A percentile compares a stretch with the other conserved stretches of the same genome.
phyloP scores from a whole-genome alignment of 176 grass and related monocot species.

The Eleusine indica region DNA sequence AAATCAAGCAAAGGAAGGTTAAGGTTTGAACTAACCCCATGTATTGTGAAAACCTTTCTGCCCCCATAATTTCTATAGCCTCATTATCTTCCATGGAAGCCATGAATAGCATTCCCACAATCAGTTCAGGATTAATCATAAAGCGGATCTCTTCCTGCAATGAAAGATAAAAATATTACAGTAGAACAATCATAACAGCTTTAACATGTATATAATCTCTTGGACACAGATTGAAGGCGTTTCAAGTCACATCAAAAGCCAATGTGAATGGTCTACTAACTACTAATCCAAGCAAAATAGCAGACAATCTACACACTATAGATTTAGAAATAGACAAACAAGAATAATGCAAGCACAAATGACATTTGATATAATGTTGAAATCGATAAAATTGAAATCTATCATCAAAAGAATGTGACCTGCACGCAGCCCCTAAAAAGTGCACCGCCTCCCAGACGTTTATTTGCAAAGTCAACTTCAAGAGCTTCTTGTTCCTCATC shows the following conservation, averaged over 20 bases:
- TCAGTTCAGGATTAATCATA: slow-evolving; percentile 85
- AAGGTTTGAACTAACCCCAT: slow-evolving; percentile 64
- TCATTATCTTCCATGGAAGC: slow-evolving; percentile 82
- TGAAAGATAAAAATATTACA: neutral
- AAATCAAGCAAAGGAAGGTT: slow-evolving; percentile 25
- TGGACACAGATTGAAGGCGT: neutral
- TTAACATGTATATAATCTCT: neutral
- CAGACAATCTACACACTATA: neutral
- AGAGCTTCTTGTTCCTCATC: slow-evolving; percentile 79
- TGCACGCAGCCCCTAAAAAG: slow-evolving; percentile 89
- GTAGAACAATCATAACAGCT: neutral
- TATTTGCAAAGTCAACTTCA: slow-evolving; percentile 96
- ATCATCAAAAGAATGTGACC: slow-evolving; percentile 60
- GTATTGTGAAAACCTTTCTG: slow-evolving; percentile 79
- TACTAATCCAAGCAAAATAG: slow-evolving; percentile 19
- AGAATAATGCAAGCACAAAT: slow-evolving; percentile 7
- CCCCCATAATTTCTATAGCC: slow-evolving; percentile 85
- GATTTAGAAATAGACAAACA: neutral
- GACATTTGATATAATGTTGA: slow-evolving; percentile 18
- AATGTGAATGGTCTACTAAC: neutral
- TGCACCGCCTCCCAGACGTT: slow-evolving; percentile 91
- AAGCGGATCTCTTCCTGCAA: slow-evolving; percentile 87
- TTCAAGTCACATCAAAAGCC: neutral
- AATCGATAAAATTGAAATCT: slow-evolving; percentile 32
- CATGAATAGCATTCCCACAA: slow-evolving; percentile 81